A percentile compares a stretch with the other conserved stretches of the same genome.
These are phyloP conservation scores for Waltergamsia citrina DNA, from an alignment of 2,329 filamentous ascomycete genomes.

Conservation along the genomic window DNA sequence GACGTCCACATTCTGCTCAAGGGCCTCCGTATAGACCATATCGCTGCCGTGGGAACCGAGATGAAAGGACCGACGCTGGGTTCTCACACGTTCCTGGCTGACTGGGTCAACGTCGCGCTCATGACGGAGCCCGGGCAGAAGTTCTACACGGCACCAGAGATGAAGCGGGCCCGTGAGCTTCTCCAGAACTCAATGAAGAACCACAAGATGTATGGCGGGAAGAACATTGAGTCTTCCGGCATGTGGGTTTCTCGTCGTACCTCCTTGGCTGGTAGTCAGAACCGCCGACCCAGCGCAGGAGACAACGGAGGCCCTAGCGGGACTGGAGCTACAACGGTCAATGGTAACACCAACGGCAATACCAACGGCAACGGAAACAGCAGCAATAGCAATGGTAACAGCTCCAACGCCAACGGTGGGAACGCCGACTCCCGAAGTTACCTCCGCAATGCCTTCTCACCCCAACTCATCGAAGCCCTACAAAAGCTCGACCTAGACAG, in stretches of 20 bases:
- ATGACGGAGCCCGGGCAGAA: conserved; percentile 4
- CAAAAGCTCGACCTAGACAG: conserved; percentile 6
- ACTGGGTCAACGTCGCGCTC: conserved; percentile 8
- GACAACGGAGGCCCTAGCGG: no score
- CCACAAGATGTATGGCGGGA: background rate
- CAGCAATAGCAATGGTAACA: no score
- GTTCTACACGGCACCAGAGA: conserved; percentile 7
- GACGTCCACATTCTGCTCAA: conserved; percentile 6
- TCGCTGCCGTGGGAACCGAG: conserved; percentile 5
- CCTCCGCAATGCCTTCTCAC: conserved; percentile 5
- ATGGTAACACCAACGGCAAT: no score
- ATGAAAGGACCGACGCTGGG: conserved; percentile 7
- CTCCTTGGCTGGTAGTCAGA: background rate
- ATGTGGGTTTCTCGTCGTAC: conserved; percentile 2
- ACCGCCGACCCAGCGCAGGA: conserved; percentile 1
- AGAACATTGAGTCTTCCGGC: background rate
- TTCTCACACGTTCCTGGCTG: conserved; percentile 5
- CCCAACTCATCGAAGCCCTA: conserved; percentile 4
- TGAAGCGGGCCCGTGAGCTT: conserved; percentile 4
- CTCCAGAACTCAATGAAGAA: background rate
- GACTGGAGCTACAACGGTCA: no score
- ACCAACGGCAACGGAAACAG: no score
- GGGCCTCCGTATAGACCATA: conserved; percentile 6
- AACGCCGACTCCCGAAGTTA: background rate
- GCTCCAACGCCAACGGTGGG: no score